These are phyloP conservation scores for Paraphaeosphaeria minitans DNA, from an alignment of 2,329 filamentous ascomycete species.

Conservation along the genomic window DNA sequence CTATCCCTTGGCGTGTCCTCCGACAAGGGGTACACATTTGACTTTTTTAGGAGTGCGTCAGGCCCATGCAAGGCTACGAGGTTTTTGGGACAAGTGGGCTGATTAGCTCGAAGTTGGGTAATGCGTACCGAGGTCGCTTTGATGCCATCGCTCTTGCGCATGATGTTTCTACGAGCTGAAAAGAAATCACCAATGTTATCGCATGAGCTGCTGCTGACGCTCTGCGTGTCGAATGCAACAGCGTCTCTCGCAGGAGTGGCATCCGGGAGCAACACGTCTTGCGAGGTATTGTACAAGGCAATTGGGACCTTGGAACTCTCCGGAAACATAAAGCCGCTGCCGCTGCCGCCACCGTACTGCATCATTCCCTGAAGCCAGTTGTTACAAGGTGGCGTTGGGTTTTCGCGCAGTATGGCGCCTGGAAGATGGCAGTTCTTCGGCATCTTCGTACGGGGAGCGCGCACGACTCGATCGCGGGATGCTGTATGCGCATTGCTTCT, in stretches of 20 bases:
- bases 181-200: not conserved
- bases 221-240: not conserved
- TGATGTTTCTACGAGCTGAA: too few species aligned
- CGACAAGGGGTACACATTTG: not conserved
- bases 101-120: not conserved
- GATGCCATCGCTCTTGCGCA: not conserved
- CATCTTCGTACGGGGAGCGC: constrained; percentile 14
- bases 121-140: not conserved
- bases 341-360: not conserved
- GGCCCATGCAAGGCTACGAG: constrained; percentile 11
- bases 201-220: too few species aligned
- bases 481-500: constrained; percentile 4
- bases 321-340: not conserved
- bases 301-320: not conserved
- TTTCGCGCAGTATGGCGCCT: constrained; percentile 11
- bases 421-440: constrained; percentile 5
- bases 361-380: constrained; percentile 11
- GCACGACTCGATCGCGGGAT: constrained; percentile 17
- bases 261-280: not conserved
- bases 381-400: not conserved
- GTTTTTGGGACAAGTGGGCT: constrained; percentile 5
- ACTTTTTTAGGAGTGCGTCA: constrained; percentile 7
- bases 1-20: not conserved
- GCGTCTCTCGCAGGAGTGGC: not conserved
- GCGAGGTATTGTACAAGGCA: not conserved